These are phyloP conservation scores for Salicornia ramosissima DNA, from an alignment of 148 eudicot species.

Conservation along the genomic window DNA sequence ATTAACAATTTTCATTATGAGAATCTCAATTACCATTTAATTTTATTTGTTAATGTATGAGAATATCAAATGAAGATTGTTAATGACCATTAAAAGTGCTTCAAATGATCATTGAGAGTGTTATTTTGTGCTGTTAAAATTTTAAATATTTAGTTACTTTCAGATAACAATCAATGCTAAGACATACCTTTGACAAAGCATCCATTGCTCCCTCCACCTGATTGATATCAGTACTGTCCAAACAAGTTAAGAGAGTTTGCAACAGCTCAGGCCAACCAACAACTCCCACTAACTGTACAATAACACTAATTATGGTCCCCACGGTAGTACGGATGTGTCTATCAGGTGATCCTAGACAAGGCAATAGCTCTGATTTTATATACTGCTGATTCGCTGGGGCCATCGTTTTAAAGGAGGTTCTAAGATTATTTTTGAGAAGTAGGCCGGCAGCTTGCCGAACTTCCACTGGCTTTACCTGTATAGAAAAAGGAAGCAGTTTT, in stretches of 20 bases:
- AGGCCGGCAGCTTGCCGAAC: slow-evolving; percentile 96
- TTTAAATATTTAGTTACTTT: background rate
- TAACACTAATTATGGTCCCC: slow-evolving; percentile 81
- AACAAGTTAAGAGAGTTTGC: slow-evolving; percentile 62
- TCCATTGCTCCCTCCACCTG: slow-evolving; percentile 99
- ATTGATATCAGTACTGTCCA: slow-evolving; percentile 75
- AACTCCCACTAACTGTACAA: slow-evolving; percentile 82
- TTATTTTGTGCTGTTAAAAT: no score
- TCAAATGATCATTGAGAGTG: no score
- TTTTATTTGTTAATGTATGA: no score
- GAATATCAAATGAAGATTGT: no score
- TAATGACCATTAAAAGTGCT: no score
- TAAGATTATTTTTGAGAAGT: slow-evolving; percentile 85
- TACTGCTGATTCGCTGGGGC: slow-evolving; percentile 65
- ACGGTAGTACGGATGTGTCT: slow-evolving; percentile 78
- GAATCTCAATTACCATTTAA: no score
- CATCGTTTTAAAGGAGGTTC: slow-evolving; percentile 61
- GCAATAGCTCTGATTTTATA: slow-evolving; percentile 74
- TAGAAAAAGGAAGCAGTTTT: slow-evolving; percentile 6
- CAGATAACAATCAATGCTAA: background rate
- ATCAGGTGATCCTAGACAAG: slow-evolving; percentile 85
- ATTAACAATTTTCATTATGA: no score
- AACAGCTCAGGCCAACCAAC: slow-evolving; percentile 88
- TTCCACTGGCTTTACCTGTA: slow-evolving; percentile 76
- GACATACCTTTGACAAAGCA: slow-evolving; percentile 92